Evolutionary conservation across 179 eudicot genomes (phyloP), one percentile per base, ranked within the genome.

Genomic region (Nepenthes alata): DNA sequence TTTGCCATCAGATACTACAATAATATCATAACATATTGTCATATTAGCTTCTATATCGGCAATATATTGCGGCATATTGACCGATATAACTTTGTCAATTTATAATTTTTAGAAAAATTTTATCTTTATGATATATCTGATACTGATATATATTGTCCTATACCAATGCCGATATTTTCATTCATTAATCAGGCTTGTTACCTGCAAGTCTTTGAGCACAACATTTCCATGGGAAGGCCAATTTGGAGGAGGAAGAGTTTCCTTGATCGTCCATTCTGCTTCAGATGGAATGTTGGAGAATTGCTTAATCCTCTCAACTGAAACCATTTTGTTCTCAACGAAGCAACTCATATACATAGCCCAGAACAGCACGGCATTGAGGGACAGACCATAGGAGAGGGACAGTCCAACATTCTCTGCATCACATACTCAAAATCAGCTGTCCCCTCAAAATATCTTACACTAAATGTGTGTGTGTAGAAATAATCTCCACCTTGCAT

Each of bases 251-350:
- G 83, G 95, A 64, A 75, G 67, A 64, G 69, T 65, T 51, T 87
- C 94, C 64, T 85, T 74, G 53, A 70, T 81, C 48, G 54, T 67
- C 95, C 95, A 90, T 68, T 77, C 85, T 61, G 96, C 95, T 78
- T 94, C 99, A 14, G 97, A 83, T 59, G 85, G 85, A 59, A 90
- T 82, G 61, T 66, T 70, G 5, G 84, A 67, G 72, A 87, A 94
- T 66, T 93, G 98, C 53, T 90, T 90, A 60, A 93, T 69, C 70
- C 98, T 93, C 70, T 93, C 98, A 53, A 94, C 99, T 1, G 99
- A 94, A 57, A 94, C 99, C 96, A 94, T 94, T 63, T 74, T 82
- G 55, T 94, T 94, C 76, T 90, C 99, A 70, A 94, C 79, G 55
- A 90, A 83, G 79, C 99, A 94, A 61, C 97, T 87, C 77, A 84